A percentile compares a stretch with the other conserved stretches of the same genome.
Evolutionary conservation across 139 green algal genomes (phyloP).

Genomic region (Tetraselmis striata): DNA sequence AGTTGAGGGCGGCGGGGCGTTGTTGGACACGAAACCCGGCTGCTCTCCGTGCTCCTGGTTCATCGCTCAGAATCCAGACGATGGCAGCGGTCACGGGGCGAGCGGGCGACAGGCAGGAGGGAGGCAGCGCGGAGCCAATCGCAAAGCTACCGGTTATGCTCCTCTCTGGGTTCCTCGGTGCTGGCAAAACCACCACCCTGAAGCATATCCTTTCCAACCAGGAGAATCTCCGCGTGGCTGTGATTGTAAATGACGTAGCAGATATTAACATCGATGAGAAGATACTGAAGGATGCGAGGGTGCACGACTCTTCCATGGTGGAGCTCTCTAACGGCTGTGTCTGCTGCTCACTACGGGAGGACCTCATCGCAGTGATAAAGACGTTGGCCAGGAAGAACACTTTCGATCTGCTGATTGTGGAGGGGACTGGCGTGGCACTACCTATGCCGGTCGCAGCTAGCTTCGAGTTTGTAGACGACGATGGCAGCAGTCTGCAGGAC

Average conservation of each 20-base stretch:
- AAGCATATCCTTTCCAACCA: not conserved
- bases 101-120: too few species aligned
- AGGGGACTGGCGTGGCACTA: constrained; percentile 5
- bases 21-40: too few species aligned
- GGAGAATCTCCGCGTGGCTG: constrained; percentile 3
- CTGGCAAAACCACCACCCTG: not conserved
- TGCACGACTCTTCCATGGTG: constrained; percentile 6
- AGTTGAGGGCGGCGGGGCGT: too few species aligned
- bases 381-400: not conserved
- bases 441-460: constrained; percentile 5
- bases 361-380: constrained; percentile 1
- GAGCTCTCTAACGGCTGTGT: constrained; percentile 14
- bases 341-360: constrained; percentile 15
- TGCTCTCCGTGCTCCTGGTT: too few species aligned
- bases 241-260: constrained; percentile 13
- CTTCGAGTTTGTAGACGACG: not conserved
- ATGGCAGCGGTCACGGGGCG: too few species aligned
- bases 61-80: too few species aligned
- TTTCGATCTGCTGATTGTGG: constrained; percentile 13
- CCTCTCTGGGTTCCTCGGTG: not conserved
- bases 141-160: not conserved
- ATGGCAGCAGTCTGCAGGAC: not conserved
- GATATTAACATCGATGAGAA: constrained; percentile 17
- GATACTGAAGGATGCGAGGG: constrained; percentile 7
- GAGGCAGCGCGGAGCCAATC: not conserved